Conservation (phyloP, 2,329 filamentous ascomycete species). For the Aspergillus sp. region DNA sequence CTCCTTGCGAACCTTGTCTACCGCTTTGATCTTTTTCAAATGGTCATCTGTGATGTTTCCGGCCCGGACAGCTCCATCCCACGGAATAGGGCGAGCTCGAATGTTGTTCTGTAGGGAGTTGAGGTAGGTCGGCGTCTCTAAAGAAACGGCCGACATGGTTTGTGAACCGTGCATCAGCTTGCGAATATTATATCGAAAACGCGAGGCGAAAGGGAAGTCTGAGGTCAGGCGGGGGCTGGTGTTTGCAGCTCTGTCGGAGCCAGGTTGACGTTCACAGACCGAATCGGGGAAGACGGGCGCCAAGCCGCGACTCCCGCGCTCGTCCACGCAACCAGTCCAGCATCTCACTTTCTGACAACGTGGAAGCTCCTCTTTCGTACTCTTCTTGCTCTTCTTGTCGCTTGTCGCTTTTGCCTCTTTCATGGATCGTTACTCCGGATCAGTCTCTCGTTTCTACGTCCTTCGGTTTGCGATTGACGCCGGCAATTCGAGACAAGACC, state of each 20-base stretch:
- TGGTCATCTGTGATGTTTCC: slow-evolving; percentile 94
- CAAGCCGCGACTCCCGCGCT: slow-evolving; percentile 23
- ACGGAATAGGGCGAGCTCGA: slow-evolving; percentile 90
- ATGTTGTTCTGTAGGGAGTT: slow-evolving; percentile 95
- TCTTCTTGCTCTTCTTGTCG: not conserved
- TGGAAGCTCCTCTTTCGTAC: slow-evolving; percentile 16
- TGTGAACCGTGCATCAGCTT: slow-evolving; percentile 15
- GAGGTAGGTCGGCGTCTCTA: slow-evolving; percentile 88
- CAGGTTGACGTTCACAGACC: slow-evolving; percentile 17
- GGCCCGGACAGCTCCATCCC: slow-evolving; percentile 93
- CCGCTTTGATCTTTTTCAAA: slow-evolving; percentile 91
- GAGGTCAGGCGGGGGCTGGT: slow-evolving; percentile 13
- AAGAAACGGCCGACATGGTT: slow-evolving; percentile 67
- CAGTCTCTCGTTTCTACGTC: slow-evolving; percentile 17
- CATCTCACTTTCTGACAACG: slow-evolving; percentile 18
- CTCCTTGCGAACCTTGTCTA: slow-evolving; percentile 95
- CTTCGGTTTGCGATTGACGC: slow-evolving; percentile 15
- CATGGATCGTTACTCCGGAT: slow-evolving; percentile 13
- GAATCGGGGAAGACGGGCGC: slow-evolving; percentile 20
- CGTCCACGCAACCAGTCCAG: slow-evolving; percentile 27
- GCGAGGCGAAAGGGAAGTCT: not conserved
- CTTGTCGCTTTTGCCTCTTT: slow-evolving; percentile 1
- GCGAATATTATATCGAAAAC: slow-evolving; percentile 15
- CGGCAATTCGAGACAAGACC: not conserved
- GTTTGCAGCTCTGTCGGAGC: not conserved